Percentiles rank a stretch among this genome's conserved stretches.
Evolutionary conservation across 192 early-diverging fungal species (phyloP).

Genomic region (Backusella luteola): DNA sequence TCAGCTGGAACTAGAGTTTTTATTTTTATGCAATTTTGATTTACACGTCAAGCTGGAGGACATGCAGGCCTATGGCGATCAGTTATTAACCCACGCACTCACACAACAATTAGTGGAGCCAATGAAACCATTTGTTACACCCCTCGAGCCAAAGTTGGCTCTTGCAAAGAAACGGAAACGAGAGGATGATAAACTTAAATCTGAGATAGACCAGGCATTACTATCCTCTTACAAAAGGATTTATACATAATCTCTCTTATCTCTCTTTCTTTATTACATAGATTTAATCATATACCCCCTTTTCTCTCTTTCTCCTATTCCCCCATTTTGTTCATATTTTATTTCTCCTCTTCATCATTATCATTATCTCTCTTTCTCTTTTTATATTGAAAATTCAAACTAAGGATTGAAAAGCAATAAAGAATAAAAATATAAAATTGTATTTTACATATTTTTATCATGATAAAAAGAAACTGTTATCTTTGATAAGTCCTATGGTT

Average conservation of each 20-base stretch:
- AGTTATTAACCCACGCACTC: slow-evolving; percentile 45
- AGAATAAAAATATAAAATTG: background rate
- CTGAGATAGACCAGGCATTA: background rate
- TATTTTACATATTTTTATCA: background rate
- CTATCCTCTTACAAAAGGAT: slow-evolving; percentile 1
- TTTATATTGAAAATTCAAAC: background rate
- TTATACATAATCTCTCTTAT: background rate
- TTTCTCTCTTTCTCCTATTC: background rate
- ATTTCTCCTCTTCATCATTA: background rate
- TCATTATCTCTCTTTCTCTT: background rate
- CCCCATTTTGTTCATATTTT: slow-evolving; percentile 4
- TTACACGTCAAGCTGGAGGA: slow-evolving; percentile 61
- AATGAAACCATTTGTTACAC: background rate
- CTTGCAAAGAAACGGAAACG: background rate
- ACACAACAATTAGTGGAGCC: slow-evolving; percentile 7
- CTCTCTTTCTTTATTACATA: background rate
- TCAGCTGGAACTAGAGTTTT: slow-evolving; percentile 71
- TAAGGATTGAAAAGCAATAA: background rate
- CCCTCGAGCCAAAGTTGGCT: background rate
- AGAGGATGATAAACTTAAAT: slow-evolving; percentile 7
- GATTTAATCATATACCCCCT: background rate
- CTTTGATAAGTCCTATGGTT: background rate
- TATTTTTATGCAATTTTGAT: slow-evolving; percentile 71
- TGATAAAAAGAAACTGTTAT: background rate
- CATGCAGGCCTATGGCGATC: slow-evolving; percentile 61